Percentiles rank a stretch among this genome's conserved stretches.
Conservation (phyloP, 208 protist genomes). For the Entamoeba nuttalli region DNA sequence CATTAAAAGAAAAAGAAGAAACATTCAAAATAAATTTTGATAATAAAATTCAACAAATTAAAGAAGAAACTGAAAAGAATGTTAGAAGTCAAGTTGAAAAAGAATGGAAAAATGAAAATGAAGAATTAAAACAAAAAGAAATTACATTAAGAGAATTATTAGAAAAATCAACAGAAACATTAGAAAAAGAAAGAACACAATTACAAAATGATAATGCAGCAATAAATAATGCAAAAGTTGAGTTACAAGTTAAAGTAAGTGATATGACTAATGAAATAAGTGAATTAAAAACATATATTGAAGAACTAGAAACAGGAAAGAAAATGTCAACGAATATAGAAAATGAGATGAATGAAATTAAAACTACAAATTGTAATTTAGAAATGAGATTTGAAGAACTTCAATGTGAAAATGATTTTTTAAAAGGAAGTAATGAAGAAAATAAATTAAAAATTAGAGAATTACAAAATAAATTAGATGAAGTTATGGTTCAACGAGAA, state of each 20-base stretch:
- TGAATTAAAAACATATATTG: neutral
- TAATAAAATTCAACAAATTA: neutral
- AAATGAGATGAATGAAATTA: neutral
- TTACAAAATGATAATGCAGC: neutral
- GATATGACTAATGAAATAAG: neutral
- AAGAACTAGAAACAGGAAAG: neutral
- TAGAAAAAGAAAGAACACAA: neutral
- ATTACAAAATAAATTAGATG: neutral
- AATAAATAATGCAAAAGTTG: neutral
- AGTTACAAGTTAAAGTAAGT: neutral
- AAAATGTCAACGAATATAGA: neutral
- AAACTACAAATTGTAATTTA: neutral
- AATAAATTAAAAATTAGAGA: neutral
- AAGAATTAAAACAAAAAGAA: neutral
- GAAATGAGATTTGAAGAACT: neutral
- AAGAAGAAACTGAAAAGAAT: neutral
- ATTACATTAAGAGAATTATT: neutral
- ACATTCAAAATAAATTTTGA: neutral
- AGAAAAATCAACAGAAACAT: neutral
- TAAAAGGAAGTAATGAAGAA: neutral
- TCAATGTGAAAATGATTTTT: neutral
- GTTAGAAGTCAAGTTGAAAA: neutral
- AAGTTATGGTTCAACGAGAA: neutral
- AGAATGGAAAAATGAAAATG: neutral
- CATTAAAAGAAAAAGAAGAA: neutral